These are phyloP conservation scores for Fusarium haematococcum DNA, from an alignment of 2,329 filamentous ascomycete species.

Conservation along the genomic window DNA sequence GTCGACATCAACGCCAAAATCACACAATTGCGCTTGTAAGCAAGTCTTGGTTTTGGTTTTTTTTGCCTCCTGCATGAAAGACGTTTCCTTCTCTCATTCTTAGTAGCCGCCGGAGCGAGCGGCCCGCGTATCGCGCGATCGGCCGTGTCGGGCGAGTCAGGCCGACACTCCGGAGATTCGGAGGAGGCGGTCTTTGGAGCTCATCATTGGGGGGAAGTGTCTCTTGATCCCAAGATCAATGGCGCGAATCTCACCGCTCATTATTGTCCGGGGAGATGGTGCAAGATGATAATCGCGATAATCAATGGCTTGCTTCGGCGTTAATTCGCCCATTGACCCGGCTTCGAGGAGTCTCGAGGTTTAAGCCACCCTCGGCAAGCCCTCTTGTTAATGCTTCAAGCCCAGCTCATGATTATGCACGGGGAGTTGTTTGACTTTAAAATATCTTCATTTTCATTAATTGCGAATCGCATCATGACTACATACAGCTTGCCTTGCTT, in stretches of 20 bases:
- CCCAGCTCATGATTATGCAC: background rate
- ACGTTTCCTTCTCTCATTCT: background rate
- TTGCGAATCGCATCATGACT: background rate
- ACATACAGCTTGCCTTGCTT: constrained; percentile 1
- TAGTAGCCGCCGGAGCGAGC: constrained; percentile 12
- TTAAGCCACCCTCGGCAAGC: background rate
- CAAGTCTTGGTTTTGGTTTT: background rate
- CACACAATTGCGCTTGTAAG: constrained; percentile 38
- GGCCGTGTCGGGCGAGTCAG: constrained; percentile 26
- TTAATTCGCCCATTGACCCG: background rate
- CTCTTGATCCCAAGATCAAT: background rate
- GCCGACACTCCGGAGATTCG: constrained; percentile 23
- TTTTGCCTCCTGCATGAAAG: constrained; percentile 3
- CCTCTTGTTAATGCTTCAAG: background rate
- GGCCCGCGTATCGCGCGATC: constrained; percentile 29
- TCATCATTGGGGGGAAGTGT: background rate
- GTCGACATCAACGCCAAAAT: constrained; percentile 45
- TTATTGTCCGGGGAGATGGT: background rate
- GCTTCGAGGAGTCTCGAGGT: background rate
- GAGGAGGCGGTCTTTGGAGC: background rate
- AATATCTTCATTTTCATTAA: constrained; percentile 14
- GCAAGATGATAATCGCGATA: constrained; percentile 12
- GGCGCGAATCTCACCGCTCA: background rate
- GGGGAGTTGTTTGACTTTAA: background rate
- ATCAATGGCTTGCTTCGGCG: background rate